Evolutionary conservation across 208 protist genomes (phyloP), one percentile per base, ranked within the genome.

Genomic region (Leishmania aethiopica): DNA sequence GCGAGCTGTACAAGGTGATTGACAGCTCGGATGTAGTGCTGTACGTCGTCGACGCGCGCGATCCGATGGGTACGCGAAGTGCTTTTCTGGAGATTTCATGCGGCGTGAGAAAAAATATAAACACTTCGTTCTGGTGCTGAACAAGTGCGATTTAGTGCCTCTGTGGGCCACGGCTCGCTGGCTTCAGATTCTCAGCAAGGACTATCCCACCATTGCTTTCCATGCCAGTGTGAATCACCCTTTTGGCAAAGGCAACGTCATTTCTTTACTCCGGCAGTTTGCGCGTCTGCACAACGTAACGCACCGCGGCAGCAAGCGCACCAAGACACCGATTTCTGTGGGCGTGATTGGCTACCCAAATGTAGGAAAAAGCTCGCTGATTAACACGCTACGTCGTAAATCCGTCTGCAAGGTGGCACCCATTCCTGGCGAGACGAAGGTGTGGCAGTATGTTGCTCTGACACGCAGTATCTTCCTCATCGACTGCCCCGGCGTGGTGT

Each of bases 101-200:
- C 94, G 97, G 35, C 98, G 96, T 75, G 98, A 99, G 74, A 97
- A 95, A 75, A 96, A 97, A 76, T 99, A 99, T 93, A 99, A 99
- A 85, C 99, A 99, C 83, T 96, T 99, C 78, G 91, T 99, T 10
- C 97, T 99, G 45, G 86, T 99, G n/a, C 88, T 99, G 5, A 99
- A 99, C 95, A 99, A 99, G 94, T 99, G 98, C 88, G 99, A 99
- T 90, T 91, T 99, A 22, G 96, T 99, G 10, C 99, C 99, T 15
- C 98, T 99, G 2, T 99, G 99, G 99, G 98, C 96, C 3, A 99
- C 99, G 1, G 95, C 95, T 47, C 91, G 96, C 22, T 99, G 99
- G 99, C 94, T 99, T 49, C 93, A 99, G 77, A 86, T 99, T 35
- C 90, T 99, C 22, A 99, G 98, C 69, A 96, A 99, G 66, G 98